These are phyloP conservation scores for Haplosporangium gracile DNA, from an alignment of 192 early-diverging fungal genomes.

Conservation along the genomic window DNA sequence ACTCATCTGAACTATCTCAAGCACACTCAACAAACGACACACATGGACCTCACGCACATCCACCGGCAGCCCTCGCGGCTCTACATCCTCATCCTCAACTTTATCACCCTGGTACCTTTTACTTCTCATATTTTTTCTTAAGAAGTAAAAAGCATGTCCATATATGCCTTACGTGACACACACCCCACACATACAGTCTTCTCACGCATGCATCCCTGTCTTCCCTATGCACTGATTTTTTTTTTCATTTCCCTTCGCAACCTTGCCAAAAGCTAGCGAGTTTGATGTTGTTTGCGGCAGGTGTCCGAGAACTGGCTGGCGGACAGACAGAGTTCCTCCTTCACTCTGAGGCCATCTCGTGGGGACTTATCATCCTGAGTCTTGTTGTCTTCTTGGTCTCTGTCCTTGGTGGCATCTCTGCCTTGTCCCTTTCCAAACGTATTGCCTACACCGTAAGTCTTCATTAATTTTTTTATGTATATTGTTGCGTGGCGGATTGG, in stretches of 20 bases:
- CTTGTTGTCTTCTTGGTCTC: constrained; percentile 25
- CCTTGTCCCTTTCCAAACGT: not conserved
- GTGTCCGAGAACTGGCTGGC: constrained; percentile 6
- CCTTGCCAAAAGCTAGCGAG: constrained; percentile 13
- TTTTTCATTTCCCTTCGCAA: not conserved
- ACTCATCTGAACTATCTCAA: not conserved
- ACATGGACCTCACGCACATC: constrained; percentile 18
- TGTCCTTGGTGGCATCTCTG: constrained; percentile 14
- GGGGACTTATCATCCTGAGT: constrained; percentile 21
- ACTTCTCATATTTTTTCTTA: not conserved
- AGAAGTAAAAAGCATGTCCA: not conserved
- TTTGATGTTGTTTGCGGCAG: constrained; percentile 22
- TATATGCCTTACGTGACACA: not conserved
- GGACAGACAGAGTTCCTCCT: constrained; percentile 2
- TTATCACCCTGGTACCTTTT: constrained; percentile 22
- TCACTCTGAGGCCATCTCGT: constrained; percentile 14
- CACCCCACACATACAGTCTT: too few relatives aligned
- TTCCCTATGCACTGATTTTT: not conserved
- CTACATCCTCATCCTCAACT: constrained; percentile 30
- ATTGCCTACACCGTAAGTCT: constrained; percentile 18
- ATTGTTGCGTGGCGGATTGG: not conserved
- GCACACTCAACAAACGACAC: not conserved
- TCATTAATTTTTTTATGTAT: not conserved
- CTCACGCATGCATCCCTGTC: not conserved
- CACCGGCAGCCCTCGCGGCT: constrained; percentile 24